phyloP scores from a whole-genome alignment of 2,329 filamentous ascomycete genomes.

The Remersonia thermophila region DNA sequence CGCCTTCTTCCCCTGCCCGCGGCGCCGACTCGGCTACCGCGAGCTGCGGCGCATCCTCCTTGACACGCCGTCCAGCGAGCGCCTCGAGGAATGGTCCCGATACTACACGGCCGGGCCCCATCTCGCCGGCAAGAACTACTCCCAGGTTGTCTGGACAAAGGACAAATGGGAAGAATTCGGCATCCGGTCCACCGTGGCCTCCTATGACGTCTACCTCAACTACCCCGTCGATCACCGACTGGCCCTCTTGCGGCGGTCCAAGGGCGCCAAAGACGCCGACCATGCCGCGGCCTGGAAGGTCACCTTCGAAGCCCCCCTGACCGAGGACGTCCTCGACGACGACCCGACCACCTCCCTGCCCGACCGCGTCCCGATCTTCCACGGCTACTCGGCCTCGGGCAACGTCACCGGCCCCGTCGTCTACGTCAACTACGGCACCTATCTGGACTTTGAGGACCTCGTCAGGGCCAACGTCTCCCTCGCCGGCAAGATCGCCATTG shows the following conservation, averaged over 20 bases:
- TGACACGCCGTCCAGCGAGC: conserved; percentile 43
- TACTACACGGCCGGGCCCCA: conserved; percentile 71
- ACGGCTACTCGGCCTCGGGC: conserved; percentile 84
- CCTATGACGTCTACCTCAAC: conserved; percentile 70
- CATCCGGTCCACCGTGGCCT: conserved; percentile 47
- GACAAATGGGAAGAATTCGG: conserved; percentile 64
- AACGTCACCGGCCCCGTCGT: conserved; percentile 83
- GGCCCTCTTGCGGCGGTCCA: conserved; percentile 45
- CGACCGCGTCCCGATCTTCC: conserved; percentile 76
- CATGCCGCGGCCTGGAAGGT: conserved; percentile 39
- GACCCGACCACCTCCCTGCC: conserved; percentile 64
- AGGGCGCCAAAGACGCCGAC: conserved; percentile 18
- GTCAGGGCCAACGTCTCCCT: conserved; percentile 61
- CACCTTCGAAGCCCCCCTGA: conserved; percentile 65
- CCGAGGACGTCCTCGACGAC: conserved; percentile 73
- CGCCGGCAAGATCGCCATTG: conserved; percentile 74
- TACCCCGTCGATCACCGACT: conserved; percentile 62
- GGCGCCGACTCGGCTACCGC: too few species aligned
- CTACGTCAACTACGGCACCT: conserved; percentile 86
- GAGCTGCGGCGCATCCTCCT: conserved; percentile 45
- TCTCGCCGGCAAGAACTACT: conserved; percentile 65
- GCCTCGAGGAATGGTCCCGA: conserved; percentile 57
- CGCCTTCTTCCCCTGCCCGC: conserved; percentile 14
- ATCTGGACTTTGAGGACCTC: conserved; percentile 73
- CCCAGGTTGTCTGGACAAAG: conserved; percentile 64